Conservation (phyloP, 2,329 filamentous ascomycete genomes). For the Aureobasidium uvarum region DNA sequence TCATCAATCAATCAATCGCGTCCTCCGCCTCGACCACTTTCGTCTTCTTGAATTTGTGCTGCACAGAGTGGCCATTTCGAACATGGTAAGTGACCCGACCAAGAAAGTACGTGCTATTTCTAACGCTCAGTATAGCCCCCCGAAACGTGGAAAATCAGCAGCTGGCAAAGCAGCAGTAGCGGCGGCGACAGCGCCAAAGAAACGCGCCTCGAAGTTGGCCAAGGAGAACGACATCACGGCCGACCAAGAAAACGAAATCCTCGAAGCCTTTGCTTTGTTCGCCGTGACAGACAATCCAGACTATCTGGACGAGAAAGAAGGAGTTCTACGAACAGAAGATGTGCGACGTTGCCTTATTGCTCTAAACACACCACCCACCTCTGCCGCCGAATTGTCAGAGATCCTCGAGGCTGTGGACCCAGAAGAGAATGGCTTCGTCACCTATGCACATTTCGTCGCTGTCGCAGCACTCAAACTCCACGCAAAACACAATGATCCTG, state of each 20-base stretch:
- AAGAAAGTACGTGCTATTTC: not conserved
- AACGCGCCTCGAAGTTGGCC: conserved; percentile 80
- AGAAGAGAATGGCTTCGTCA: conserved; percentile 70
- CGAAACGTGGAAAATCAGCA: conserved; percentile 27
- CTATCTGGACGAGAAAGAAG: conserved; percentile 65
- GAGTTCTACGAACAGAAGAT: conserved; percentile 45
- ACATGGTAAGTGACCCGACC: not conserved
- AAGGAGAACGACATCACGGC: conserved; percentile 85
- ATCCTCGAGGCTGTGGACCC: conserved; percentile 83
- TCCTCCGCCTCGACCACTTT: conserved; percentile 15
- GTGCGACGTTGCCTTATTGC: conserved; percentile 57
- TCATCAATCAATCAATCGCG: conserved; percentile 5
- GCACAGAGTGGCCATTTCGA: not conserved
- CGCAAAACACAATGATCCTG: conserved; percentile 49
- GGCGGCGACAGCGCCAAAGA: conserved; percentile 39
- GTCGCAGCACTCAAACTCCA: conserved; percentile 83
- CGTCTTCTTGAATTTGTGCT: not conserved
- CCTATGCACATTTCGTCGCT: conserved; percentile 78
- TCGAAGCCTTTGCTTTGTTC: conserved; percentile 85
- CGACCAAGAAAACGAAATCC: conserved; percentile 84
- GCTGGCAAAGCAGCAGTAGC: conserved; percentile 30
- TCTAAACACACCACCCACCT: conserved; percentile 69
- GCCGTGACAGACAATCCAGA: conserved; percentile 40
- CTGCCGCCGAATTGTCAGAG: conserved; percentile 66
- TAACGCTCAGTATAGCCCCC: conserved; percentile 23